Conservation (phyloP, 2,329 filamentous ascomycete genomes). For the Fusarium coicis region DNA sequence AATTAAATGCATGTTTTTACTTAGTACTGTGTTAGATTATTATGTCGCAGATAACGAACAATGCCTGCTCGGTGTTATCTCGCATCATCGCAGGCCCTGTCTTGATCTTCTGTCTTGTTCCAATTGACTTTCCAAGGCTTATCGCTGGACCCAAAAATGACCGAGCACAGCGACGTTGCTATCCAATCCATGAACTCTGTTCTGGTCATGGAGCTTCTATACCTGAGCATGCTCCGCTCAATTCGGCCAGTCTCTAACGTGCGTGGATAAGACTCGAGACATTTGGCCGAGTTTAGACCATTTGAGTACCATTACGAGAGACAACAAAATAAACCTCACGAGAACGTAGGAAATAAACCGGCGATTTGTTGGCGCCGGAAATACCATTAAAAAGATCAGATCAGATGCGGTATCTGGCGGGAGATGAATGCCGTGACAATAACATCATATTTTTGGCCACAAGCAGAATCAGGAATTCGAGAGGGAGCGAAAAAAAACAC, state of each 20-base stretch:
- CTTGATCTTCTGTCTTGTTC: conserved; percentile 6
- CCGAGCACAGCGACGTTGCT: conserved; percentile 8
- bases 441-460: conserved; percentile 22
- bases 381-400: conserved; percentile 19
- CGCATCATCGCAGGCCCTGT: conserved; percentile 8
- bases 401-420: conserved; percentile 18
- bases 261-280: conserved; percentile 19
- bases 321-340: not conserved
- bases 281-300: conserved; percentile 32
- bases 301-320: conserved; percentile 7
- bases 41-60: conserved; percentile 1
- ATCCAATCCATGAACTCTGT: conserved; percentile 11
- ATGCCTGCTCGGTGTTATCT: conserved; percentile 23
- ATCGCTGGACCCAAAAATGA: conserved; percentile 16
- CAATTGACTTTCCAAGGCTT: conserved; percentile 27
- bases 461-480: not conserved
- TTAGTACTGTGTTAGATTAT: not conserved
- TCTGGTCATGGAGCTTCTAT: conserved; percentile 3
- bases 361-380: not conserved
- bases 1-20: not conserved
- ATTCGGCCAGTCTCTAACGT: conserved; percentile 17
- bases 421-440: conserved; percentile 22
- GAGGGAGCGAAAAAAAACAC: not conserved
- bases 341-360: not conserved
- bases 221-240: conserved; percentile 16